Evolutionary conservation across 1,284 basidiomycete genomes (phyloP).

Genomic region (Rhodotorula sp.): DNA sequence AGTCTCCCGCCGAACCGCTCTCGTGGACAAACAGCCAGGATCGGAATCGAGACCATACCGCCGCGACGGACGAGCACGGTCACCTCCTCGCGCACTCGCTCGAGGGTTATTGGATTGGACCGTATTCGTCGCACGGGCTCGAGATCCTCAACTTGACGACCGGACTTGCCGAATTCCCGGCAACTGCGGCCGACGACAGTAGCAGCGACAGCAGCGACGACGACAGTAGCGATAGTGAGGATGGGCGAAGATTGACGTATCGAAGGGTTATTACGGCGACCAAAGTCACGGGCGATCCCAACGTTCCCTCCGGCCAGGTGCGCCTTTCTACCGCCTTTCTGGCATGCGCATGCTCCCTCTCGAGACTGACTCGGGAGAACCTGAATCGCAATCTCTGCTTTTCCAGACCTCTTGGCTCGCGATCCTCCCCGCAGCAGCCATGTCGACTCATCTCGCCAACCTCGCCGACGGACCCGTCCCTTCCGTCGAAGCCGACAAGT

Average conservation of each 20-base stretch:
- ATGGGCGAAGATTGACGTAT: background rate
- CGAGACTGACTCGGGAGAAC: background rate
- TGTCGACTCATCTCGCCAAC: background rate
- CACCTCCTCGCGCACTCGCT: slow-evolving; percentile 23
- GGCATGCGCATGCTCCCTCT: background rate
- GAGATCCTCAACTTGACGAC: slow-evolving; percentile 31
- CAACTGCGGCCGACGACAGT: background rate
- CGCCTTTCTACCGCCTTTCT: background rate
- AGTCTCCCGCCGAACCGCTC: slow-evolving; percentile 17
- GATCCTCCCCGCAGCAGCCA: slow-evolving; percentile 1
- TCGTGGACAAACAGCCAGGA: background rate
- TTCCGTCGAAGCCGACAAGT: background rate
- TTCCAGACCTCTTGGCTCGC: slow-evolving; percentile 17
- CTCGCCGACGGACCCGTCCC: slow-evolving; percentile 17
- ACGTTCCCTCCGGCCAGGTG: slow-evolving; percentile 37
- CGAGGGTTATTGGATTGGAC: slow-evolving; percentile 38
- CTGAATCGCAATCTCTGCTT: no score
- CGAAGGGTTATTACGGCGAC: slow-evolving; percentile 19
- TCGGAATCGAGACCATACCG: background rate
- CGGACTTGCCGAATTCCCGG: slow-evolving; percentile 9
- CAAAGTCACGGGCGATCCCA: slow-evolving; percentile 39
- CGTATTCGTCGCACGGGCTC: slow-evolving; percentile 38
- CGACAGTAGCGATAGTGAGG: slow-evolving; percentile 8
- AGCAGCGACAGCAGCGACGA: background rate
- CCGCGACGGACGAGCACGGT: slow-evolving; percentile 1